Evolutionary conservation across 2,329 filamentous ascomycete genomes (phyloP).

Genomic region (Stagonosporopsis chrysanthemi): DNA sequence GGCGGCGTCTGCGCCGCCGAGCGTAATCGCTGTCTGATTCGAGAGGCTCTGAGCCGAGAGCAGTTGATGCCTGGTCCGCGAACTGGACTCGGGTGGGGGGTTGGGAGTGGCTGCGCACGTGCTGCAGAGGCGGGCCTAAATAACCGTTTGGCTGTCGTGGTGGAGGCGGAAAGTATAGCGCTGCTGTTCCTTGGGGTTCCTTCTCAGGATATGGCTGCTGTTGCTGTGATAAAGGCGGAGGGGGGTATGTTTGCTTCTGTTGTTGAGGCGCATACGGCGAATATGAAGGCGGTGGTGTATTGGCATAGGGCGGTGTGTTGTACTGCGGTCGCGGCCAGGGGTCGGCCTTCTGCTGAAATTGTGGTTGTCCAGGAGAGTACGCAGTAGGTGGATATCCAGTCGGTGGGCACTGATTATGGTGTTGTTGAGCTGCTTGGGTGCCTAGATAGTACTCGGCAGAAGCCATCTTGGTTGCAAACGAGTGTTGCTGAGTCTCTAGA

Average conservation of each 20-base stretch:
- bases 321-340: slow-evolving; percentile 20
- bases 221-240: slow-evolving; percentile 14
- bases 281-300: slow-evolving; percentile 29
- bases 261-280: slow-evolving; percentile 30
- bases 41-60: slow-evolving; percentile 25
- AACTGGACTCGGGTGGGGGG: slow-evolving; percentile 42
- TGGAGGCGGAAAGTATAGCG: slow-evolving; percentile 16
- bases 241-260: slow-evolving; percentile 31
- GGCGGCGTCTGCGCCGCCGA: slow-evolving; percentile 22
- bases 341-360: slow-evolving; percentile 25
- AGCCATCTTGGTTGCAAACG: slow-evolving; percentile 34
- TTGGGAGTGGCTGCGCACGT: slow-evolving; percentile 41
- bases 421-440: slow-evolving; percentile 31
- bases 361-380: slow-evolving; percentile 27
- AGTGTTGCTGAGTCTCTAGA: background rate
- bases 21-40: slow-evolving; percentile 31
- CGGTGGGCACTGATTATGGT: slow-evolving; percentile 27
- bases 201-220: slow-evolving; percentile 19
- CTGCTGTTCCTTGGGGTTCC: slow-evolving; percentile 3
- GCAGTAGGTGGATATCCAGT: background rate
- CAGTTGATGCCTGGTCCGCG: slow-evolving; percentile 31
- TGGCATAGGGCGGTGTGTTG: slow-evolving; percentile 20
- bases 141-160: slow-evolving; percentile 29
- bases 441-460: slow-evolving; percentile 46
- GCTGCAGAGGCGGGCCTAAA: slow-evolving; percentile 38